Evolutionary conservation across 179 eudicot genomes (phyloP), one percentile per base, ranked within the genome.

Genomic region (Drosera spatulata): DNA sequence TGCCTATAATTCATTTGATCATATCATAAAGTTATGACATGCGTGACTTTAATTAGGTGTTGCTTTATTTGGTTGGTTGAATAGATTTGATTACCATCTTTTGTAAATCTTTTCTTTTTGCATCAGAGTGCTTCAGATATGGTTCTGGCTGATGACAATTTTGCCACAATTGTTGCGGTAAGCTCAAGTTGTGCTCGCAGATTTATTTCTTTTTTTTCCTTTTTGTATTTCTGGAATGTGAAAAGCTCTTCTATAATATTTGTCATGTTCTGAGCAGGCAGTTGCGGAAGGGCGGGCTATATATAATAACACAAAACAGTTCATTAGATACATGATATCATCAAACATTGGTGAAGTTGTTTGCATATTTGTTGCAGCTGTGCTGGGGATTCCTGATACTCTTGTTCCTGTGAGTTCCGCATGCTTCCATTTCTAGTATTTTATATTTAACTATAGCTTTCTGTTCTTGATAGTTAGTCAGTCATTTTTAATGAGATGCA

Each of bases 241-340:
- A 22, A 39, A 49, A 48, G 55, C 12, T 56, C 42, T 10, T 44
- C 51, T 52, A 60, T 62, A 45, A 61, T 66, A 7, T 61, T 46
- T 39, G 9, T 66, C 67, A 38, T 46, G 45, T 66, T 49, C 58
- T 63, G 64, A 64, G 71, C 97, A 94, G 99, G 99, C 99, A 61
- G 83, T 94, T 77, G 99, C 99, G 63, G 99, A 94, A 71, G 99
- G 99, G 62, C 87, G 99, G 76, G 99, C 99, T 65, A 94, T 94
- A 75, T 94, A 94, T 73, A 94, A 94, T 69, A 94, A 94, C 77
- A 94, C 97, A 7, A 94, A 94, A 83, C 99, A 94, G 77, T 94
- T 94, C 76, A 94, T 94, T 64, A 79, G 99, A 85, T 94, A 94
- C 82, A 94, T 94, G 99, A 94, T 94, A 64, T 94, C 99, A 53